phyloP scores from a whole-genome alignment of 495 filamentous ascomycete species.

The Choiromyces venosus region DNA sequence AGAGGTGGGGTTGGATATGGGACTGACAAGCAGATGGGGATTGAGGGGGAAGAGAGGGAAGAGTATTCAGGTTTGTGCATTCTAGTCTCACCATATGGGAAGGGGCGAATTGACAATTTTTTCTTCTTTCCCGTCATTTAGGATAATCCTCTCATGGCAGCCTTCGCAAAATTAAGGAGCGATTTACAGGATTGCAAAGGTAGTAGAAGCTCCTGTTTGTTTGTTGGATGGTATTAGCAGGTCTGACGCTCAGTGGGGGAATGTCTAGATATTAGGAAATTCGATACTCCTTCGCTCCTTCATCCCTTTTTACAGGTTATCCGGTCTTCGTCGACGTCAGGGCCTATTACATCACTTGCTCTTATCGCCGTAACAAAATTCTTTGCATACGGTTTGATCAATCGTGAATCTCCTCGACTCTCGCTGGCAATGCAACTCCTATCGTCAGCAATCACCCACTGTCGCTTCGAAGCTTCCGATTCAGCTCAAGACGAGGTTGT shows the following conservation, averaged over 20 bases:
- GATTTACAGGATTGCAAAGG: constrained; percentile 88
- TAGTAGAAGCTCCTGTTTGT: constrained; percentile 36
- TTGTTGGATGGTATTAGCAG: constrained; percentile 5
- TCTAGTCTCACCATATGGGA: not conserved
- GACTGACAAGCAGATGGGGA: constrained; percentile 66
- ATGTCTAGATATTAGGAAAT: constrained; percentile 69
- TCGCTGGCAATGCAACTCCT: constrained; percentile 89
- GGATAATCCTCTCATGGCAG: constrained; percentile 94
- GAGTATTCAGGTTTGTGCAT: constrained; percentile 64
- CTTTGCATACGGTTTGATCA: constrained; percentile 89
- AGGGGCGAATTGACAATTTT: constrained; percentile 10
- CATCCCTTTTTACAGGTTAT: constrained; percentile 97
- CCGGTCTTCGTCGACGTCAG: constrained; percentile 90
- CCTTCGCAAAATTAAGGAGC: constrained; percentile 80
- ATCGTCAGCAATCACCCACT: constrained; percentile 93
- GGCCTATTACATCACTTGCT: constrained; percentile 89
- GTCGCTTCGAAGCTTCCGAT: constrained; percentile 93
- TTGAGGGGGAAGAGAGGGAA: constrained; percentile 93
- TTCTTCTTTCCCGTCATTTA: constrained; percentile 8
- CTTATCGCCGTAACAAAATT: constrained; percentile 96
- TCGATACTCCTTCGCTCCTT: constrained; percentile 83
- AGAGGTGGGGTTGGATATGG: constrained; percentile 44
- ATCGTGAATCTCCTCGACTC: constrained; percentile 72
- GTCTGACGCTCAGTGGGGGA: constrained; percentile 17
- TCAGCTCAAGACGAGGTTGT: constrained; percentile 93